These are phyloP conservation scores for Haplosporangium gracile DNA, from an alignment of 192 early-diverging fungal genomes.

Conservation along the genomic window DNA sequence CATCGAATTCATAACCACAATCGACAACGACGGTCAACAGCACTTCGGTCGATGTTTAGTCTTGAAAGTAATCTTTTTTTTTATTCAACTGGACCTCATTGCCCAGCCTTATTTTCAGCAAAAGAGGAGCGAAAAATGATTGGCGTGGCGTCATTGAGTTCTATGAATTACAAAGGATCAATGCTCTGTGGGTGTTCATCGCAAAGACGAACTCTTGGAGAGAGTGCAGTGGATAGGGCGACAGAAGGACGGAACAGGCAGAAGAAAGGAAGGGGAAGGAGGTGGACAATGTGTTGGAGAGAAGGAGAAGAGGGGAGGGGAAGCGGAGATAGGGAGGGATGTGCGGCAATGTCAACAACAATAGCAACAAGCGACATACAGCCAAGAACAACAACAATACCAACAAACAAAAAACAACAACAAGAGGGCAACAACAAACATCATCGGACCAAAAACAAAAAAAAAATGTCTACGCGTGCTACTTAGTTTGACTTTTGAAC, in stretches of 20 bases:
- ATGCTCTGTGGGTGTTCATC: not conserved
- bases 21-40: not conserved
- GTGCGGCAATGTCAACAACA: not conserved
- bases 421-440: not conserved
- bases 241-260: not conserved
- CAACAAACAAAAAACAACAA: not conserved
- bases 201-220: not conserved
- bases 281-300: not conserved
- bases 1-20: not conserved
- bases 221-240: too few relatives aligned
- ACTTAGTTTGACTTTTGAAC: not conserved
- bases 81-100: not conserved
- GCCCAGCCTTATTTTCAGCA: not conserved
- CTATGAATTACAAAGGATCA: not conserved
- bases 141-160: slow-evolving; percentile 5
- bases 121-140: not conserved
- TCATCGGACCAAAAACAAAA: not conserved
- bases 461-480: not conserved
- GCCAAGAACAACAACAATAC: not conserved
- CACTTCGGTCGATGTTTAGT: not conserved
- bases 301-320: not conserved
- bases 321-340: not conserved
- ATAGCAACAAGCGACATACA: not conserved
- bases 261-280: not conserved
- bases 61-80: not conserved